Base-by-base conservation (phyloP, 805 yeast species). In the Zygotorulaspora chibaensis region DNA sequence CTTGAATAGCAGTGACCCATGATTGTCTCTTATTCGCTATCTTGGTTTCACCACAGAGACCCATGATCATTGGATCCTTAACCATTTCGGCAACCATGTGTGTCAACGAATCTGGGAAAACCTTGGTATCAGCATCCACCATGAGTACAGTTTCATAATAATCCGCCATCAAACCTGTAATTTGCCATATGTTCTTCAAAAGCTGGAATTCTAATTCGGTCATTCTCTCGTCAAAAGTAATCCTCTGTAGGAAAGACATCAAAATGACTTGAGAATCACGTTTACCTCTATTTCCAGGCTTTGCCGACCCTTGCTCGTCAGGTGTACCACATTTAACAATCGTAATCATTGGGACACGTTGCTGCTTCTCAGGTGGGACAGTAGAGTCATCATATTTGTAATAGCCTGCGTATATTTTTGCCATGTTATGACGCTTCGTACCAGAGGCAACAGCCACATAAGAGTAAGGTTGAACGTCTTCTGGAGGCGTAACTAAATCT, bases 391-490 rank as follows among this genome's bases (percentile, higher is more conserved):
- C 81, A 62, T 90, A 93, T 55, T 83, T 83, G 70, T 93, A 93
- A 63, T 87, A 93, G 0, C 99, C 99, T 10, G 96, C 83, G 61
- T 88, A 91, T 2, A 91, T 89, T 67, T 90, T 91, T 25, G 99
- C 97, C 96, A 90, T 89, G 64, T 93, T 93, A 62, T 93, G 99
- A 63, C 99, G 83, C 69, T 88, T 93, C 3, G 86, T 58, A 56
- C 99, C 99, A 56, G 85, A 85, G 2, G 96, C 96, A 34, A 93
- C 97, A 7, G 98, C 95, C 30, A 93, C 96, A 63, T 93, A 91
- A 0, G 97, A 89, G 59, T 81, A 75, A 0, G 97, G 78, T 60
- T 78, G 68, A 5, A 88, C 96, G 12, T 87, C 81, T 15, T 87
- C 95, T 8, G 74, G 76, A 0, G 87, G 85, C 29, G 76, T 72